Conservation (phyloP, 2,329 filamentous ascomycete species). For the Apiospora pterosperma region DNA sequence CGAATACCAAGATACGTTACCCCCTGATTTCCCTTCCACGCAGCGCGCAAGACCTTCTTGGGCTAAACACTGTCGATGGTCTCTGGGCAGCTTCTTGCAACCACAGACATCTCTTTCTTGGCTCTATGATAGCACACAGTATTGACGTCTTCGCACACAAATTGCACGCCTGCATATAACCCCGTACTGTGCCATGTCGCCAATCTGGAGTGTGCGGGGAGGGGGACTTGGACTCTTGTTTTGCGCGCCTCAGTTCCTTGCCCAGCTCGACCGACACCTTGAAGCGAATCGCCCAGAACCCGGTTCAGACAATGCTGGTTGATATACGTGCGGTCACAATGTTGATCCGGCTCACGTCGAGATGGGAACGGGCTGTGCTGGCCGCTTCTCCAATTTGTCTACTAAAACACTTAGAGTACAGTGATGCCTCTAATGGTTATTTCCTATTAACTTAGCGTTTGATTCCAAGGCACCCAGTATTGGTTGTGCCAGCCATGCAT, state of each 20-base stretch:
- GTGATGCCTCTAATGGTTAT: no score
- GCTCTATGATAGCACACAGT: neutral
- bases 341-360: neutral
- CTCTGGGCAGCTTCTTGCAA: neutral
- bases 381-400: neutral
- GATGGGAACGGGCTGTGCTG: neutral
- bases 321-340: neutral
- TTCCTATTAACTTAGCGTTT: conserved; percentile 14
- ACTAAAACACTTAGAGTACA: neutral
- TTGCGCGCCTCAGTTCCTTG: neutral
- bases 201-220: neutral
- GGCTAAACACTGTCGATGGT: neutral
- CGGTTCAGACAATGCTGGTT: neutral
- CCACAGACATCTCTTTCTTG: neutral
- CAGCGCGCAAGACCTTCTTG: neutral
- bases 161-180: neutral
- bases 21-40: neutral
- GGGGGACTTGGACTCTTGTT: no score
- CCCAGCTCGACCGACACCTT: neutral
- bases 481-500: conserved; percentile 40
- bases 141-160: no score
- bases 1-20: no score
- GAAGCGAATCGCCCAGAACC: neutral
- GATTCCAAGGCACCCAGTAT: conserved; percentile 39
- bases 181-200: neutral